Conservation (phyloP, 1,139 yeast species). For the Suhomyces ambrosiae region DNA sequence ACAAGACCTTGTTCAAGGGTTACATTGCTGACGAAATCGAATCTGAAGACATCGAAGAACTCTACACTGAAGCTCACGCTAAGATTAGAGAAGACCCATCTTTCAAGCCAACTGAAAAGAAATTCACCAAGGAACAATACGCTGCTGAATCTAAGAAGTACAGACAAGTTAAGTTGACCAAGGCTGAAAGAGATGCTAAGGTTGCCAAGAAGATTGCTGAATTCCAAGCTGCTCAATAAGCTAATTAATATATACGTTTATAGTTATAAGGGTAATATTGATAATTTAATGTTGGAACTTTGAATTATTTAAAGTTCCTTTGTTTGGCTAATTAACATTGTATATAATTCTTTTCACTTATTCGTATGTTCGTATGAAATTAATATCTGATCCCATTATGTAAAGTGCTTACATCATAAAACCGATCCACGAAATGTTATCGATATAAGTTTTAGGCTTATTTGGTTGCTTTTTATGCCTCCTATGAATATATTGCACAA, state of each 20-base stretch:
- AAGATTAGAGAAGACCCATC: conserved; percentile 95
- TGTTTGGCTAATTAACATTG: no score
- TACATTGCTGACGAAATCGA: conserved; percentile 97
- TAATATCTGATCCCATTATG: no score
- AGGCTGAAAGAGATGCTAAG: conserved; percentile 86
- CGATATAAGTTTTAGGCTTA: no score
- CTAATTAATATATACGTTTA: conserved; percentile 14
- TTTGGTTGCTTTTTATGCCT: no score
- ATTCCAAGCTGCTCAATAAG: conserved; percentile 60
- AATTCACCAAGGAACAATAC: conserved; percentile 96
- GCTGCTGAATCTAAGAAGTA: conserved; percentile 94
- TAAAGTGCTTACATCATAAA: no score
- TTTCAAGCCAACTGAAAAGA: conserved; percentile 88
- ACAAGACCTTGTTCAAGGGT: conserved; percentile 92
- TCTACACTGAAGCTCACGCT: conserved; percentile 93
- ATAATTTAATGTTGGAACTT: not conserved
- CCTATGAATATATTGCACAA: no score
- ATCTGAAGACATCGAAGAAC: conserved; percentile 95
- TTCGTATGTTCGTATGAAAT: no score
- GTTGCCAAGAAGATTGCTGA: conserved; percentile 91
- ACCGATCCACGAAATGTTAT: no score
- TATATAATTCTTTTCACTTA: no score
- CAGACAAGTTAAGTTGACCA: conserved; percentile 87
- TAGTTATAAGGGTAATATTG: conserved; percentile 1
- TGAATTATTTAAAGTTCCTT: not conserved